Conservation (phyloP, 208 protist genomes). For the Leptomonas pyrrhocoris region DNA sequence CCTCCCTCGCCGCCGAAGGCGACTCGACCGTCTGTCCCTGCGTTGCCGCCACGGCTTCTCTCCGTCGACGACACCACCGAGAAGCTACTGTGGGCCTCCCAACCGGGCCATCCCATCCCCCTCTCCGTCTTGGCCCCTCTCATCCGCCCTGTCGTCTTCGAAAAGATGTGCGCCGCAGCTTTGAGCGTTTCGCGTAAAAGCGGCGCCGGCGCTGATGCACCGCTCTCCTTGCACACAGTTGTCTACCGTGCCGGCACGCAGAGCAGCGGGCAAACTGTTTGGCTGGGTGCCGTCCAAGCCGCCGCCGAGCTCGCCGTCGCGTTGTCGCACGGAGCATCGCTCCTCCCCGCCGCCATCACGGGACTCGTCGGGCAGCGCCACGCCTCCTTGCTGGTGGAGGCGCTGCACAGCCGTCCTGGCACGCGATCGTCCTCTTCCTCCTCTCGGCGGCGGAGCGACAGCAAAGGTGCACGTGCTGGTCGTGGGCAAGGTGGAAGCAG, state of each 20-base stretch:
- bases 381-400: not conserved
- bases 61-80: constrained; percentile 18
- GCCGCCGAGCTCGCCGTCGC: constrained; percentile 19
- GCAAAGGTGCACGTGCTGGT: not conserved
- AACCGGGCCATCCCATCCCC: constrained; percentile 18
- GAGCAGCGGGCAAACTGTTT: constrained; percentile 24
- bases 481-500: no score
- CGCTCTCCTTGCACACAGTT: constrained; percentile 23
- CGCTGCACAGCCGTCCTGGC: not conserved
- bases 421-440: no score
- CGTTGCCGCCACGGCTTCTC: constrained; percentile 23
- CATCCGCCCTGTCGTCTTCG: constrained; percentile 4
- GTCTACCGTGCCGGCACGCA: constrained; percentile 28
- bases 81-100: constrained; percentile 31
- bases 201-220: not conserved
- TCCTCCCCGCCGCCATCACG: constrained; percentile 16
- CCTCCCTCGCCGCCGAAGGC: not conserved
- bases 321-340: constrained; percentile 9
- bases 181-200: not conserved
- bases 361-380: constrained; percentile 11
- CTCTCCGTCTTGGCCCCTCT: constrained; percentile 20
- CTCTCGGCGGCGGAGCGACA: not conserved
- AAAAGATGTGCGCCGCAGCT: constrained; percentile 9
- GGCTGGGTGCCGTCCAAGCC: constrained; percentile 28
- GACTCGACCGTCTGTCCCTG: not conserved